Evolutionary conservation across 2,329 filamentous ascomycete genomes (phyloP).

Genomic region (Cladosporium halotolerans): DNA sequence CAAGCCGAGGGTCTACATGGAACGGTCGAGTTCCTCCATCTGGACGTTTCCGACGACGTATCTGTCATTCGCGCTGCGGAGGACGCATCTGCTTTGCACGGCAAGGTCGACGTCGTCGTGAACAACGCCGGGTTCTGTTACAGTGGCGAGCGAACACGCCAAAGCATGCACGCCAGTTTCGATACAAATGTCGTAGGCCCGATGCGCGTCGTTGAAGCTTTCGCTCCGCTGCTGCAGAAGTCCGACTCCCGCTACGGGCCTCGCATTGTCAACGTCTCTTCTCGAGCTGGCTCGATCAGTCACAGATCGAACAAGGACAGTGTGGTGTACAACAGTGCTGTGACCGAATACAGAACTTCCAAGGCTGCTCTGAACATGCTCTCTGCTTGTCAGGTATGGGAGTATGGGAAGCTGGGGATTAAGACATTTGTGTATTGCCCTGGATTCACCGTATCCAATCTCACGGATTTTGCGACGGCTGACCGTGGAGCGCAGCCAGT

Average conservation of each 20-base stretch:
- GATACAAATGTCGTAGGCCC: constrained; percentile 25
- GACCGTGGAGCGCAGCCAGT: constrained; percentile 33
- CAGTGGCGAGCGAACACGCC: constrained; percentile 18
- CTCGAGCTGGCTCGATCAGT: constrained; percentile 31
- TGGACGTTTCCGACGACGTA: constrained; percentile 22
- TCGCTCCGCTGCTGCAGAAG: constrained; percentile 25
- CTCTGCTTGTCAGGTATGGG: constrained; percentile 25
- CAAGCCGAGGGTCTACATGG: constrained; percentile 16
- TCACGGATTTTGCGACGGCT: constrained; percentile 16
- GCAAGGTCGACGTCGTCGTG: constrained; percentile 31
- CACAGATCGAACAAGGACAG: constrained; percentile 24
- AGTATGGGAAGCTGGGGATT: constrained; percentile 23
- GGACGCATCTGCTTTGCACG: constrained; percentile 16
- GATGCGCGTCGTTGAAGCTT: constrained; percentile 19
- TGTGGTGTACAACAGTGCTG: constrained; percentile 24
- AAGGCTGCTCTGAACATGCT: constrained; percentile 39
- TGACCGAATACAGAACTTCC: constrained; percentile 29
- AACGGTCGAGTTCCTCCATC: constrained; percentile 19
- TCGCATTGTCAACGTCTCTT: constrained; percentile 33
- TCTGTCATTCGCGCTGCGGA: constrained; percentile 22
- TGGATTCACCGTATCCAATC: constrained; percentile 33
- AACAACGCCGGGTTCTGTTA: constrained; percentile 34
- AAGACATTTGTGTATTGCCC: constrained; percentile 37
- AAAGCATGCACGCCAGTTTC: constrained; percentile 24
- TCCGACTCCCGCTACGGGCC: constrained; percentile 10